Evolutionary conservation across 1,284 basidiomycete species (phyloP), one percentile per base, ranked within the genome.

Genomic region (Cryptococcus floricola): DNA sequence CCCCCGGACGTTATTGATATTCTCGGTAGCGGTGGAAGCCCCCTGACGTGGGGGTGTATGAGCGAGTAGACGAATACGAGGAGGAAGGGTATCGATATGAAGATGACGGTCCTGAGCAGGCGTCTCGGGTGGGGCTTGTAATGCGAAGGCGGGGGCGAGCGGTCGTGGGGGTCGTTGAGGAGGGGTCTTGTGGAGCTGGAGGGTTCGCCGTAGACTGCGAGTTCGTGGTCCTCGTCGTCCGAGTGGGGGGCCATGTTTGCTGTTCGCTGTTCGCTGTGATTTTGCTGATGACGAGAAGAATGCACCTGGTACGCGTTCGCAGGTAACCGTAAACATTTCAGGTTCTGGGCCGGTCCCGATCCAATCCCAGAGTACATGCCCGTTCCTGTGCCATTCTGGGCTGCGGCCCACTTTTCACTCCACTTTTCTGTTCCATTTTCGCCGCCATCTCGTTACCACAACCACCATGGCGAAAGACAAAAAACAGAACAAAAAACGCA

Each of bases 41-140:
- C 64, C 1, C 70, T 68, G 16, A 71, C 66, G 50, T 69, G 68
- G 7, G 73, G 70, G 53, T 71, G 68, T 4, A 71, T 52, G 14
- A 66, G 18, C 0, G 62, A 54, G 58, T 76, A 76, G 39, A 72
- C 43, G 55, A 68, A 60, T 1, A 73, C 18, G 2, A 74, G 54
- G 12, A 71, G 19, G 48, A 64, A 61, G 0, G 74, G 74, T 2
- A 68, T 25, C 14, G 55, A 52, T 34, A 75, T 53, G 16, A 67
- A 57, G 12, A 60, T 39, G 1, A 70, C 48, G 0, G 70, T 67
- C 38, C 58, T 63, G 60, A 62, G 58, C 59, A 57, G 67, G 28
- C 63, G 54, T 41, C 51, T 56, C 19, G 16, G 48, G 39, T 39
- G 48, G 38, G 10, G 42, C 14, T 25, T 18, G 42, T 25, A 25